Conservation (phyloP, 345 rosid species). For the Eucalyptus tenuipes region DNA sequence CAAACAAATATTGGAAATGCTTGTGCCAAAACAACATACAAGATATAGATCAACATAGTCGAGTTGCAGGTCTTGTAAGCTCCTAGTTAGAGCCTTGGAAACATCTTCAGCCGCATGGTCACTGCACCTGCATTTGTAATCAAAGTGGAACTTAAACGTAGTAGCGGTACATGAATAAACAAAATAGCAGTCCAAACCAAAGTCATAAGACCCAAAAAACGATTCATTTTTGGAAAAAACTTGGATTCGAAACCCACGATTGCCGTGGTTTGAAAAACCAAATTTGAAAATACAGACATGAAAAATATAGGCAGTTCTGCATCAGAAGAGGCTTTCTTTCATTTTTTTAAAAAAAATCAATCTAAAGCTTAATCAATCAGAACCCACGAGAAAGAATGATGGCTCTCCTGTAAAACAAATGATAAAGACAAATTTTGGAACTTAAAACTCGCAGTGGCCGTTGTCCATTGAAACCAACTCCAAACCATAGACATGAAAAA, state of each 20-base stretch:
- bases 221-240: not conserved
- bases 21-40: slow-evolving; percentile 4
- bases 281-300: not conserved
- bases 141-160: not conserved
- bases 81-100: slow-evolving; percentile 21
- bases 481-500: not conserved
- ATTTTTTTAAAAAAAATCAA: too few species aligned
- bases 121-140: slow-evolving; percentile 24
- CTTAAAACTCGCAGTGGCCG: not conserved
- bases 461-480: not conserved
- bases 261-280: not conserved
- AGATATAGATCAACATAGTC: slow-evolving; percentile 44
- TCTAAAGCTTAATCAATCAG: not conserved
- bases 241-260: not conserved
- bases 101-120: slow-evolving; percentile 47
- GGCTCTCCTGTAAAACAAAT: not conserved
- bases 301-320: not conserved
- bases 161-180: not conserved
- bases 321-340: not conserved
- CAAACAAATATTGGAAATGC: not conserved
- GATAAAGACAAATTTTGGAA: not conserved
- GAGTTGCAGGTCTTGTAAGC: slow-evolving; percentile 35
- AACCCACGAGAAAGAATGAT: not conserved
- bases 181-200: not conserved
- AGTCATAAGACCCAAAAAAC: not conserved